A percentile compares a stretch with the other conserved stretches of the same genome.
These are phyloP conservation scores for Chaetomium globosum DNA, from an alignment of 2,329 filamentous ascomycete genomes.

Conservation along the genomic window DNA sequence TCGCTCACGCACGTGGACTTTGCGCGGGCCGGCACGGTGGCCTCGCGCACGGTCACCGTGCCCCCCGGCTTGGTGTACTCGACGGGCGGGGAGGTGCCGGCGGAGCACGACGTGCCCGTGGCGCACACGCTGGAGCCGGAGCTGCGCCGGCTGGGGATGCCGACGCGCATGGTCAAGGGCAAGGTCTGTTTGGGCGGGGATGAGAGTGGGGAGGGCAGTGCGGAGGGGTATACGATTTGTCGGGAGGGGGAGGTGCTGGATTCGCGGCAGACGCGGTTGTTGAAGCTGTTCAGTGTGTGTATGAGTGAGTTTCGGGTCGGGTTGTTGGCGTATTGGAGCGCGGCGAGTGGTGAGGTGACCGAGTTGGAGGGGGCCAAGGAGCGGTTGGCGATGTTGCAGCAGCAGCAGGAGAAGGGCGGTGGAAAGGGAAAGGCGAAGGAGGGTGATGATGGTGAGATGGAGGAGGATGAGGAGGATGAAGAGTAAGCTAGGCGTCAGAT, in stretches of 20 bases:
- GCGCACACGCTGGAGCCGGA: slow-evolving; percentile 89
- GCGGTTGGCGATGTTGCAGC: slow-evolving; percentile 18
- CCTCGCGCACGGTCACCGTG: slow-evolving; percentile 75
- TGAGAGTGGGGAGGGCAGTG: slow-evolving; percentile 54
- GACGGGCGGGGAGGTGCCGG: slow-evolving; percentile 75
- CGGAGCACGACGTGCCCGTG: slow-evolving; percentile 81
- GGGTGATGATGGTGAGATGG: slow-evolving; percentile 17
- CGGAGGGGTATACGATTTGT: slow-evolving; percentile 73
- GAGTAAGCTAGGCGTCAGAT: neutral
- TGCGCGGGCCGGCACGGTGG: slow-evolving; percentile 79
- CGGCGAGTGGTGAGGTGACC: slow-evolving; percentile 61
- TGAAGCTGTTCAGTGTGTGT: slow-evolving; percentile 92
- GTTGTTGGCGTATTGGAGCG: slow-evolving; percentile 72
- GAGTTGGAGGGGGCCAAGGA: slow-evolving; percentile 48
- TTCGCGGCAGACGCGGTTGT: slow-evolving; percentile 84
- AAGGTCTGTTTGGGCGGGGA: slow-evolving; percentile 72
- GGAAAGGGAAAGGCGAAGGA: slow-evolving; percentile 21
- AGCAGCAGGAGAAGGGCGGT: slow-evolving; percentile 10
- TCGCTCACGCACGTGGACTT: slow-evolving; percentile 79
- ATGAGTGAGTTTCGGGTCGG: slow-evolving; percentile 87
- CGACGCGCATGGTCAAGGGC: slow-evolving; percentile 84
- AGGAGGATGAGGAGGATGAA: slow-evolving; percentile 19
- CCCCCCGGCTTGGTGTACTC: slow-evolving; percentile 82
- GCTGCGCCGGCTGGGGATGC: slow-evolving; percentile 84
- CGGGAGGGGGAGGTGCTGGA: slow-evolving; percentile 82